Evolutionary conservation across 106 monocot genomes (phyloP).

Genomic region (Dendrobium officinale): DNA sequence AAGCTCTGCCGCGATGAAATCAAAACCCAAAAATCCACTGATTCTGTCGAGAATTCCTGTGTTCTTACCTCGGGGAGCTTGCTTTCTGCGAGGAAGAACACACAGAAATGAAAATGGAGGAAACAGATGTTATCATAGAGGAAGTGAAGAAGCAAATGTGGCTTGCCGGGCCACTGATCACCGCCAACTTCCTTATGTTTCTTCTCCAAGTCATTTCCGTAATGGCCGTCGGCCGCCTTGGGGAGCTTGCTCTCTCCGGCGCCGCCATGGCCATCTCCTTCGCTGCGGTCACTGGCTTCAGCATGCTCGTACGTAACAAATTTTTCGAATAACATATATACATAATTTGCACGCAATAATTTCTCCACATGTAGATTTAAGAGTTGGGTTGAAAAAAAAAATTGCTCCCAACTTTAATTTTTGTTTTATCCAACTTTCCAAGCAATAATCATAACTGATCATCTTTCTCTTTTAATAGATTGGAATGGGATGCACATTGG

Average conservation of each 20-base stretch:
- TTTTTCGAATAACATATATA: neutral
- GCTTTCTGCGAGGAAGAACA: no score
- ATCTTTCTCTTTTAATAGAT: conserved; percentile 9
- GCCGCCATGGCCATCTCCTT: neutral
- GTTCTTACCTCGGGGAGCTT: no score
- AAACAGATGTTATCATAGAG: neutral
- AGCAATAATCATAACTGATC: no score
- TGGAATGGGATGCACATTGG: conserved; percentile 42
- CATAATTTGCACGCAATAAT: neutral
- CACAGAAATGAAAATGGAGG: neutral
- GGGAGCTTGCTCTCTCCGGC: neutral
- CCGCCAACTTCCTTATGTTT: neutral
- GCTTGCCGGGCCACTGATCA: neutral
- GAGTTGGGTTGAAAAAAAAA: neutral
- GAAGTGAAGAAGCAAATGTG: neutral
- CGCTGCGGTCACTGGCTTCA: neutral
- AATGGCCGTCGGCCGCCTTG: neutral
- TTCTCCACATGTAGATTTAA: neutral
- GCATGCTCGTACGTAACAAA: neutral
- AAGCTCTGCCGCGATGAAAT: no score
- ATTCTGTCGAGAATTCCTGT: no score
- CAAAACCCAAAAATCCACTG: no score
- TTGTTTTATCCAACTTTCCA: no score
- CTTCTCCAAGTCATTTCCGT: neutral
- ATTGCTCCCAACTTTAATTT: no score